Percentiles rank a stretch among this genome's conserved stretches.
These are phyloP conservation scores for Sanghuangporus weigelae DNA, from an alignment of 1,284 basidiomycete species.

Conservation along the genomic window DNA sequence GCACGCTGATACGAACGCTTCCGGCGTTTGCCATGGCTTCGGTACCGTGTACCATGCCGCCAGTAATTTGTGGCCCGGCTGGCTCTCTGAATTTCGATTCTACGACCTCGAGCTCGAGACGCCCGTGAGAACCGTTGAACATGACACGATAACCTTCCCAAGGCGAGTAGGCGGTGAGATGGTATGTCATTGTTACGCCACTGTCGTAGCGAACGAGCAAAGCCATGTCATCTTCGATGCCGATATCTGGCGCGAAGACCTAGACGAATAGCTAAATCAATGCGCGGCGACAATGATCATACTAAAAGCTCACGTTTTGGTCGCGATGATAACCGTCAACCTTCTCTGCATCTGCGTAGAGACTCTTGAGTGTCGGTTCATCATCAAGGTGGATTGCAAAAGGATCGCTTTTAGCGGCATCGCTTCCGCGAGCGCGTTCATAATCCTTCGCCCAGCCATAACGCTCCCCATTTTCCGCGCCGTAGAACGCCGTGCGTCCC, in stretches of 20 bases:
- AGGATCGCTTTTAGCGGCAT: slow-evolving; percentile 41
- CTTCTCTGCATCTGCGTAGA: slow-evolving; percentile 40
- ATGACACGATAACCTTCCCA: slow-evolving; percentile 50
- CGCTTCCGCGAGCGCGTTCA: slow-evolving; percentile 38
- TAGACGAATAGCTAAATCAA: slow-evolving; percentile 16
- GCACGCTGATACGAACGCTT: slow-evolving; percentile 39
- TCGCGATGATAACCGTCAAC: slow-evolving; percentile 42
- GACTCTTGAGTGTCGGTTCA: slow-evolving; percentile 39
- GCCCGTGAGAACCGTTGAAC: slow-evolving; percentile 49
- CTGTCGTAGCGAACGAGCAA: slow-evolving; percentile 45
- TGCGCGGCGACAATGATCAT: neutral
- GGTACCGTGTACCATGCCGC: slow-evolving; percentile 39
- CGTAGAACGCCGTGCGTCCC: slow-evolving; percentile 46
- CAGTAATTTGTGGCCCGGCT: slow-evolving; percentile 28
- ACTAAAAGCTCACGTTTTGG: slow-evolving; percentile 30
- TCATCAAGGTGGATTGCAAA: slow-evolving; percentile 47
- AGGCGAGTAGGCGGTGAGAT: slow-evolving; percentile 40
- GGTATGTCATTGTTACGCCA: slow-evolving; percentile 50
- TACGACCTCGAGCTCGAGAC: slow-evolving; percentile 50
- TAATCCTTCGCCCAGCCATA: slow-evolving; percentile 48
- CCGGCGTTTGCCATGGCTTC: slow-evolving; percentile 42
- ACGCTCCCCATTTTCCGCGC: slow-evolving; percentile 39
- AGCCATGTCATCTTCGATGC: slow-evolving; percentile 53
- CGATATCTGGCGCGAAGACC: slow-evolving; percentile 48
- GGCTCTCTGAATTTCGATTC: slow-evolving; percentile 37